A percentile compares a stretch with the other conserved stretches of the same genome.
Evolutionary conservation across 129 eudicot genomes (phyloP).

Genomic region (Tagetes erecta): DNA sequence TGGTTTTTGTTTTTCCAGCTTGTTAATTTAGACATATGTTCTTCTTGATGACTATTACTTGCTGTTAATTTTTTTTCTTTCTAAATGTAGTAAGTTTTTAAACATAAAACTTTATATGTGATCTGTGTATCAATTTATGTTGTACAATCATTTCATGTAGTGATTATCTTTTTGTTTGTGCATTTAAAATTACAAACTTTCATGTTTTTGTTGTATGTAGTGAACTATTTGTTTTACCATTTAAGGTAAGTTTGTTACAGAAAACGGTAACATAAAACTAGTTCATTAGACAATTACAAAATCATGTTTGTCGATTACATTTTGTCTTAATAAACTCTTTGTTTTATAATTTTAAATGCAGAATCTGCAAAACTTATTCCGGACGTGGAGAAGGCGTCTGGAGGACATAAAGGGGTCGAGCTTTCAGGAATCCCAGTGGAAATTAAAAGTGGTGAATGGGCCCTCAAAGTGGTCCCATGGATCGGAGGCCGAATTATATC

Average conservation of each 20-base stretch:
- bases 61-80: not conserved
- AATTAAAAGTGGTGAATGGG: conserved; percentile 81
- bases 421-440: conserved; percentile 70
- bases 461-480: conserved; percentile 92
- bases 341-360: conserved; percentile 31
- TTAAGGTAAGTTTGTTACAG: too few relatives aligned
- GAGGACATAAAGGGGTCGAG: conserved; percentile 68
- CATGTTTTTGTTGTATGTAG: too few relatives aligned
- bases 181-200: too few relatives aligned
- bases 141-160: not conserved
- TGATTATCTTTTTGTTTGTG: not conserved
- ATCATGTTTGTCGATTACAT: not conserved
- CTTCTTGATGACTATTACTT: not conserved
- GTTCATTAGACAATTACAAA: not conserved
- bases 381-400: conserved; percentile 50
- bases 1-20: not conserved
- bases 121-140: not conserved
- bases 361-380: conserved; percentile 80
- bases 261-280: not conserved
- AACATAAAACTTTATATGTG: not conserved
- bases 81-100: too few relatives aligned
- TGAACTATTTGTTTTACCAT: too few relatives aligned
- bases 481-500: conserved; percentile 91
- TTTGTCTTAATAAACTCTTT: not conserved
- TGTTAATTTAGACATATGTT: not conserved